Evolutionary conservation across 805 yeast genomes (phyloP), one percentile per base, ranked within the genome.

Genomic region (Candida michaelii): DNA sequence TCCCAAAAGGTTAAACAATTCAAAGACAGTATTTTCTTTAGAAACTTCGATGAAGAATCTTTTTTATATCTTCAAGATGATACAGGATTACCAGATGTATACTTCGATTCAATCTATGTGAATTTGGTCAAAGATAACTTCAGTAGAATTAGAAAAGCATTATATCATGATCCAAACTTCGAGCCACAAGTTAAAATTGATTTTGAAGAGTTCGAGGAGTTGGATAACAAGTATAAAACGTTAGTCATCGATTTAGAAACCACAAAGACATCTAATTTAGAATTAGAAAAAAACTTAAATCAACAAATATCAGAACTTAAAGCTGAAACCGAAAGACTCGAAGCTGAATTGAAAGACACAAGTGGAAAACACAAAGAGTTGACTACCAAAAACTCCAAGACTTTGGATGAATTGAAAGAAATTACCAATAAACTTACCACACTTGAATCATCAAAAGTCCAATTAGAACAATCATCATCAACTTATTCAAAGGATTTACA

Each of bases 41-140:
- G 76, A 8, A 74, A 77, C 42, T 84, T 77, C 48, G 79, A 75
- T n/a, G 74, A 71, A 3, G 73, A 73, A 1, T 66, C 69, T 16
- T 66, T 78, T 19, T 60, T 77, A 17, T 66, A 71, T 13, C 77
- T 82, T 2, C 74, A 77, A 48, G 96, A 89, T 57, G 83, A 80
- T 2, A 81, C 95, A 1, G 99, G 99, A 1, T 73, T 91, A 31
- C 99, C 98, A 0, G 79, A 80, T 44, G 85, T 91, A 1, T 89
- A 76, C 53, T 84, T 93, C 55, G 83, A 82, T 44, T 58, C 76
- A 0, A 63, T 72, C 2, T 88, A 88, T 57, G 80, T 86, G 3
- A 67, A 66, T 3, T 65, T 89, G 39, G 65, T 93, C 32, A 81
- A 80, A 47, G 93, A 85, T 2, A 85, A 88, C 53, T 79, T 75